phyloP scores from a whole-genome alignment of 208 protist genomes.

The Hexamita inflata region DNA sequence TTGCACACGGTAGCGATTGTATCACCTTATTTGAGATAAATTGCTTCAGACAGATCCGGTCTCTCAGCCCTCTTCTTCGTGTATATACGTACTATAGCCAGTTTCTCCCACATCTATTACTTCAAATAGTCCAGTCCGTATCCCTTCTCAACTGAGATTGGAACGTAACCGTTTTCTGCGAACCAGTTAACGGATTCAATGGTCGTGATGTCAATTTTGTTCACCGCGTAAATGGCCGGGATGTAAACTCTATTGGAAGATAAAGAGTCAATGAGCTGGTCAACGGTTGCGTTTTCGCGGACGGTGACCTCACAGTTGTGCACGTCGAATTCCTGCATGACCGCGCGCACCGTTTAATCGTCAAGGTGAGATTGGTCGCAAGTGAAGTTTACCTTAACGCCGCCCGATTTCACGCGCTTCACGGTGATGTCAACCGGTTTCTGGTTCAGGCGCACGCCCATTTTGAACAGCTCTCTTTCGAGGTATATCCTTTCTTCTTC shows the following conservation, averaged over 20 bases:
- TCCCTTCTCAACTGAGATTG: constrained; percentile 5
- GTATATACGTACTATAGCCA: constrained; percentile 82
- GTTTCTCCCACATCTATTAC: constrained; percentile 71
- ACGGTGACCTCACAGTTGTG: constrained; percentile 82
- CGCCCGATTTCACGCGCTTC: constrained; percentile 68
- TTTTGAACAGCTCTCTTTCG: constrained; percentile 69
- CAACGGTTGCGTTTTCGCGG: constrained; percentile 75
- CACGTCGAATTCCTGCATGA: constrained; percentile 50
- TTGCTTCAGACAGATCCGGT: constrained; percentile 13
- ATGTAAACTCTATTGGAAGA: constrained; percentile 73
- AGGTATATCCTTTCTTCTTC: constrained; percentile 70
- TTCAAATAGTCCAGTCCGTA: constrained; percentile 24
- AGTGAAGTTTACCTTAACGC: constrained; percentile 49
- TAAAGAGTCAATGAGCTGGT: constrained; percentile 92
- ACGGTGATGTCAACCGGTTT: constrained; percentile 72
- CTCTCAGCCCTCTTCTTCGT: constrained; percentile 69
- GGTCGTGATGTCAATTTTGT: constrained; percentile 80
- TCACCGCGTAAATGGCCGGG: constrained; percentile 49
- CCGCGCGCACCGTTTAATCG: not conserved
- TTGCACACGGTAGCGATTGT: constrained; percentile 84
- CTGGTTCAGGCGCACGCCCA: constrained; percentile 82
- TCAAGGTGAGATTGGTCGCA: constrained; percentile 45
- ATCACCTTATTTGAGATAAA: constrained; percentile 66
- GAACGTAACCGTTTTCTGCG: constrained; percentile 19
- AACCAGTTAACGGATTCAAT: constrained; percentile 68